phyloP scores from a whole-genome alignment of 2,329 filamentous ascomycete genomes.

The Ramularia endophylla region DNA sequence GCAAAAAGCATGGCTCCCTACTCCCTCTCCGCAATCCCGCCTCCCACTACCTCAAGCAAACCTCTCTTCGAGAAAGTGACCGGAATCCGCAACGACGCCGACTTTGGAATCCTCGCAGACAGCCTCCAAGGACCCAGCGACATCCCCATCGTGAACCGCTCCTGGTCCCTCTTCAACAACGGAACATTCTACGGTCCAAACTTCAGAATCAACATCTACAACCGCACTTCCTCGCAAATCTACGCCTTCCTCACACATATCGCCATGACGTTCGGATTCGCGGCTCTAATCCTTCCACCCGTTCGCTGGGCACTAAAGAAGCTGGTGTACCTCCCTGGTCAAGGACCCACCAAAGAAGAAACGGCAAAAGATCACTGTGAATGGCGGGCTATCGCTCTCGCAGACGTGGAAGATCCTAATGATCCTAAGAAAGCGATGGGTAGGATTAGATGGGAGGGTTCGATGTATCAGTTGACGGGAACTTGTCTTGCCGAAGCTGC shows the following conservation, averaged over 20 bases:
- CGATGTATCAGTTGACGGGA: slow-evolving; percentile 63
- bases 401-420: slow-evolving; percentile 45
- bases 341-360: slow-evolving; percentile 44
- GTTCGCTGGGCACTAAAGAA: slow-evolving; percentile 47
- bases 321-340: slow-evolving; percentile 46
- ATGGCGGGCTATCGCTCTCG: slow-evolving; percentile 58
- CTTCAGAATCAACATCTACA: slow-evolving; percentile 54
- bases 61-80: slow-evolving; percentile 38
- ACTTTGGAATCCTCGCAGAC: slow-evolving; percentile 54
- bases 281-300: slow-evolving; percentile 47
- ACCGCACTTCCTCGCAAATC: slow-evolving; percentile 46
- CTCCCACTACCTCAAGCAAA: slow-evolving; percentile 28
- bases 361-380: slow-evolving; percentile 56
- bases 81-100: slow-evolving; percentile 49
- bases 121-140: slow-evolving; percentile 50
- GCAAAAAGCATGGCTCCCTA: slow-evolving; percentile 45
- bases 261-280: slow-evolving; percentile 39
- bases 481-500: slow-evolving; percentile 60
- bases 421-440: slow-evolving; percentile 50
- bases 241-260: slow-evolving; percentile 46
- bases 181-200: slow-evolving; percentile 52
- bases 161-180: slow-evolving; percentile 49
- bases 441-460: slow-evolving; percentile 52
- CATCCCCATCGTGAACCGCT: slow-evolving; percentile 53
- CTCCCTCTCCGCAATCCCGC: slow-evolving; percentile 43